Evolutionary conservation across 2,329 filamentous ascomycete species (phyloP).

Genomic region (Talaromyces albobiverticillius): DNA sequence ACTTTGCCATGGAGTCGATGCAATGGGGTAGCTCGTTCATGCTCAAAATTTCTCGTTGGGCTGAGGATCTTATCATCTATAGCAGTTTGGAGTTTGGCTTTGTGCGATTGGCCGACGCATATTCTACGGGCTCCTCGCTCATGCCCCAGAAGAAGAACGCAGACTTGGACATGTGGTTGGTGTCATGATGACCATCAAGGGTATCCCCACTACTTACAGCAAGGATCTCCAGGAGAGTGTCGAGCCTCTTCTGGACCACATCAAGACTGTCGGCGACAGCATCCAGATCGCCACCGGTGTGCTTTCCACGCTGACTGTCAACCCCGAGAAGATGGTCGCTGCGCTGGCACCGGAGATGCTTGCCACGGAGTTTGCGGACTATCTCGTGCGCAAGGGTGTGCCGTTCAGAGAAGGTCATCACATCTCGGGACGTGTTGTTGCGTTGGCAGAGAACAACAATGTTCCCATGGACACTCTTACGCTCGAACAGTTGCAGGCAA

Average conservation of each 20-base stretch:
- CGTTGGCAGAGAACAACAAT: constrained; percentile 64
- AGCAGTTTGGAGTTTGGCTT: constrained; percentile 73
- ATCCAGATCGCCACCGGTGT: constrained; percentile 81
- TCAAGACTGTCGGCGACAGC: constrained; percentile 78
- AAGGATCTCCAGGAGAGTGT: constrained; percentile 89
- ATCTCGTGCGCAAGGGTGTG: constrained; percentile 53
- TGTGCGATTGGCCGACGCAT: constrained; percentile 72
- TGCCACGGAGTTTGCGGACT: constrained; percentile 55
- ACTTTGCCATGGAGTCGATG: constrained; percentile 79
- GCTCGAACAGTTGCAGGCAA: constrained; percentile 62
- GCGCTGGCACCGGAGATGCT: constrained; percentile 82
- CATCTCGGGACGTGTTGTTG: constrained; percentile 70
- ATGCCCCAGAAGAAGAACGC: constrained; percentile 85
- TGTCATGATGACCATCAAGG: constrained; percentile 72
- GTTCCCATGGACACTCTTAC: constrained; percentile 69
- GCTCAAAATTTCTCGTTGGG: constrained; percentile 75
- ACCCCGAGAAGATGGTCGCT: constrained; percentile 72
- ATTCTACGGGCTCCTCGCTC: constrained; percentile 70
- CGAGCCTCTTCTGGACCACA: constrained; percentile 79
- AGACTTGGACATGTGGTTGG: constrained; percentile 80
- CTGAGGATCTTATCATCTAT: constrained; percentile 85
- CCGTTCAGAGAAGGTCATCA: constrained; percentile 80
- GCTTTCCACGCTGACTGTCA: constrained; percentile 67
- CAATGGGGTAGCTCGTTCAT: constrained; percentile 77
- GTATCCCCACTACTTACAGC: constrained; percentile 80